Conservation (phyloP, 2,329 filamentous ascomycete genomes). For the Ceratocystis cacaofunesta region DNA sequence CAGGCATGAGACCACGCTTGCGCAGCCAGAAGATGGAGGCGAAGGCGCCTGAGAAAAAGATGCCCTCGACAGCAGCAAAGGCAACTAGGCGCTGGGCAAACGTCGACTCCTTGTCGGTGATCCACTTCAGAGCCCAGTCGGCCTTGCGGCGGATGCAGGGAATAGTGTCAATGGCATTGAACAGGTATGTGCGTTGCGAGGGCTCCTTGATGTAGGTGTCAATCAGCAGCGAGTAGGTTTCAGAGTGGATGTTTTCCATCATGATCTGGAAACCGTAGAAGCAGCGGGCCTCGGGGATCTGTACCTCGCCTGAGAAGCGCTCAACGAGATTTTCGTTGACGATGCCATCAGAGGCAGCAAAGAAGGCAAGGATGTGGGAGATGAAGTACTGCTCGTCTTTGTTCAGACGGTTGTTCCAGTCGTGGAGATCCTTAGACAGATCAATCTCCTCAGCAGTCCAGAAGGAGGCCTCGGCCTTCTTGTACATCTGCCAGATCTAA, state of each 20-base stretch:
- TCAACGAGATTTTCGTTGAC: constrained; percentile 99
- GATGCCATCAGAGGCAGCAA: constrained; percentile 95
- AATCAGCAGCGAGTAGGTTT: constrained; percentile 97
- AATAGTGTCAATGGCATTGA: constrained; percentile 98
- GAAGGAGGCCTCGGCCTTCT: constrained; percentile 98
- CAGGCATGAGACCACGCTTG: constrained; percentile 98
- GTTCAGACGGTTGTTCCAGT: constrained; percentile 96
- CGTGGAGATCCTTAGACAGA: constrained; percentile 94
- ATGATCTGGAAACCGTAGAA: constrained; percentile 99
- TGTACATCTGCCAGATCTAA: constrained; percentile 99
- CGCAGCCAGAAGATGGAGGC: constrained; percentile 99
- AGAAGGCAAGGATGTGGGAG: constrained; percentile 97
- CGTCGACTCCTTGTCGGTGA: constrained; percentile 79
- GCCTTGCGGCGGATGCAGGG: constrained; percentile 98
- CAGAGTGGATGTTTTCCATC: constrained; percentile 99
- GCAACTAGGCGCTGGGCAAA: constrained; percentile 92
- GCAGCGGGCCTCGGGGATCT: constrained; percentile 94
- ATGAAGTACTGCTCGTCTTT: constrained; percentile 97
- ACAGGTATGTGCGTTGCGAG: constrained; percentile 82
- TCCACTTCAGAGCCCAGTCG: constrained; percentile 94
- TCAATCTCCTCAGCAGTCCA: constrained; percentile 99
- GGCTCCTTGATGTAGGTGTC: constrained; percentile 99
- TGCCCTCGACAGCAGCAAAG: constrained; percentile 95
- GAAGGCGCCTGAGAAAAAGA: constrained; percentile 98
- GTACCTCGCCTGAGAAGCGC: constrained; percentile 92